Base-by-base conservation (phyloP, 2,329 filamentous ascomycete species). In the Aspergillus sergii region DNA sequence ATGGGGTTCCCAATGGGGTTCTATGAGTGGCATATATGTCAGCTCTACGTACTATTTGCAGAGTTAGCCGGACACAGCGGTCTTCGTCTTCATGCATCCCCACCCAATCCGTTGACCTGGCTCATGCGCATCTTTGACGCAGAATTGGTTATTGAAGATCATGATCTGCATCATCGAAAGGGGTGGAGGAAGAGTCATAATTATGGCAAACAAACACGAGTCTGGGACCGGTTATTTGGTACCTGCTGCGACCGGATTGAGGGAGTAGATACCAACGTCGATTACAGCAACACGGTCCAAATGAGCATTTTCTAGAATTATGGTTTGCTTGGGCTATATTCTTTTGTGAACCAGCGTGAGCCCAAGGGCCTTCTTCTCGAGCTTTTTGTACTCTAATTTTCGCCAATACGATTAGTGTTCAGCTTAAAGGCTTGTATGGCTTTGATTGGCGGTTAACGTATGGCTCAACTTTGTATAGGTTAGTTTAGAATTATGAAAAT, bases 21-120 rank as follows among this genome's bases (percentile, higher is more conserved):
- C 66, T 81, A 81, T 57, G 79, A 81, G 28, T 79, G 76, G 77
- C 81, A 78, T 77, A 61, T 81, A 16, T 81, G 79, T 65, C 75
- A 80, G 59, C 71, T 78, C 51, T 82, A 79, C 57, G 69, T 81
- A 43, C 70, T 78, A 9, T 81, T 81, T 8, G 39, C 59, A 2
- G 59, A 61, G 26, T 19, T 61, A 28, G 53, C 59, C 12, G 45
- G 59, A 8, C 59, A 61, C 23, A 61, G 59, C n/a, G 59, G 59
- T 36, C 43, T 61, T 10, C 74, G 79, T 1, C 57, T 81, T 11
- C 73, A 75, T 56, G 68, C 71, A 3, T 72, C 70, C 1, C 70
- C 76, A 0, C 76, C 79, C 0, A 71, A 71, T 2, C 71, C 76
- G 0, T 59, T 78, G 28, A 73, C 66, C 12, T 76, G 71, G 68